phyloP scores from a whole-genome alignment of 1,139 yeast genomes.

The Pichia sp. region DNA sequence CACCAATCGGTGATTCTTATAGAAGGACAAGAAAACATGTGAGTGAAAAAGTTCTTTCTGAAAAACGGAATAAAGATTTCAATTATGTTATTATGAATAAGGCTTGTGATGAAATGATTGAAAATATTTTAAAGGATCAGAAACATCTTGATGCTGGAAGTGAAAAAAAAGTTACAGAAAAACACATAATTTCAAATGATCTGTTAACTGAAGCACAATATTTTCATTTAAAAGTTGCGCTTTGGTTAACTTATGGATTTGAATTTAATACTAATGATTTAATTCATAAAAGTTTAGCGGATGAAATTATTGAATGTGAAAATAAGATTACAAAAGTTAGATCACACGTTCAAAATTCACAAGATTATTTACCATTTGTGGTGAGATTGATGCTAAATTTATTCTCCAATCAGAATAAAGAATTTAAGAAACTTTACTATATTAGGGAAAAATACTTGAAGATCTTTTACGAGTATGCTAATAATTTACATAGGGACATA shows the following conservation, averaged over 20 bases:
- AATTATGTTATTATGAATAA: conserved; percentile 37
- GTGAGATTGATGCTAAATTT: conserved; percentile 32
- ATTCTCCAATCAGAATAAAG: conserved; percentile 25
- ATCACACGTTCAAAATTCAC: conserved; percentile 55
- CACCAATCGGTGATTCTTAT: conserved; percentile 58
- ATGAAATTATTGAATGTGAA: conserved; percentile 59
- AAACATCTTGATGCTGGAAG: not conserved
- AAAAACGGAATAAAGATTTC: conserved; percentile 31
- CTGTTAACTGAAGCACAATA: conserved; percentile 34
- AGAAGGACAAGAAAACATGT: conserved; percentile 49
- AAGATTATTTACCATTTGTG: conserved; percentile 52
- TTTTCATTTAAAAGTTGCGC: conserved; percentile 52
- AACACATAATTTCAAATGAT: conserved; percentile 4
- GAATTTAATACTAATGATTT: conserved; percentile 21
- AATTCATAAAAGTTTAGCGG: conserved; percentile 38
- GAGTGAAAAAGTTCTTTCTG: conserved; percentile 43
- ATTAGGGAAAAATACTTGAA: conserved; percentile 54
- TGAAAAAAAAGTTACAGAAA: not conserved
- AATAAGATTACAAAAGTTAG: conserved; percentile 56
- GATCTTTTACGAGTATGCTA: conserved; percentile 29
- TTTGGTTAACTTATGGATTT: conserved; percentile 57
- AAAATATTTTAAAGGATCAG: conserved; percentile 5
- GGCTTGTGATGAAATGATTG: conserved; percentile 36
- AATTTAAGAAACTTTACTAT: conserved; percentile 36
- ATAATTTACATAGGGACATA: conserved; percentile 20